Percentiles rank a stretch among this genome's conserved stretches.
Conservation (phyloP, 805 yeast genomes). For the Candida anglica region DNA sequence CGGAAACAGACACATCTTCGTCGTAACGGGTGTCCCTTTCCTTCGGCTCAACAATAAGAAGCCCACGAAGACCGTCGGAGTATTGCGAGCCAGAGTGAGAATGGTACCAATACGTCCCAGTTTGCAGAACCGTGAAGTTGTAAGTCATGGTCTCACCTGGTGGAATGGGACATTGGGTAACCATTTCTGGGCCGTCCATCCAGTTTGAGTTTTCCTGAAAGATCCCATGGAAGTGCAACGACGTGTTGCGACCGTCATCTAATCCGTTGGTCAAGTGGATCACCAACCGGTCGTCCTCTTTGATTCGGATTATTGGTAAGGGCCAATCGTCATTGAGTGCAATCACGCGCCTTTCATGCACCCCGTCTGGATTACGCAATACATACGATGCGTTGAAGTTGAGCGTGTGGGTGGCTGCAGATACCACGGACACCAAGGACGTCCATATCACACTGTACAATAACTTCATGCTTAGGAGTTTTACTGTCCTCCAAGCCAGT, state of each 20-base stretch:
- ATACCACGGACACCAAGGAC: constrained; percentile 4
- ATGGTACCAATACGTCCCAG: constrained; percentile 64
- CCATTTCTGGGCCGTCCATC: constrained; percentile 46
- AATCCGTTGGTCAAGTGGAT: constrained; percentile 31
- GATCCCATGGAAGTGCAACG: constrained; percentile 45
- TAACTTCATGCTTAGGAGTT: too few species aligned
- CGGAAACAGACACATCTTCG: constrained; percentile 65
- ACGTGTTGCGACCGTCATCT: constrained; percentile 28
- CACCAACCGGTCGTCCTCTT: constrained; percentile 35
- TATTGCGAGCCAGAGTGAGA: constrained; percentile 76
- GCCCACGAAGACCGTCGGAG: constrained; percentile 72
- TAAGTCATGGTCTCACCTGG: constrained; percentile 36
- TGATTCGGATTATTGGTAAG: constrained; percentile 35
- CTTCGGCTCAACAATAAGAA: constrained; percentile 53
- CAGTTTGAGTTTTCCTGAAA: constrained; percentile 33
- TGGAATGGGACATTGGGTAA: constrained; percentile 44
- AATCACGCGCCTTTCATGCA: constrained; percentile 45
- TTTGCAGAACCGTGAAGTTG: constrained; percentile 34
- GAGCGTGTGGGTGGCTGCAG: constrained; percentile 26
- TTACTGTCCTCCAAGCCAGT: too few species aligned
- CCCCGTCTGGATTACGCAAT: constrained; percentile 51
- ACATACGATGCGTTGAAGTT: constrained; percentile 37
- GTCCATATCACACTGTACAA: background rate
- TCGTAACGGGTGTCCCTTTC: constrained; percentile 53
- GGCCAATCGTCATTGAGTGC: constrained; percentile 55